Conservation (phyloP, 345 rosid species). For the Melaleuca alternifolia region DNA sequence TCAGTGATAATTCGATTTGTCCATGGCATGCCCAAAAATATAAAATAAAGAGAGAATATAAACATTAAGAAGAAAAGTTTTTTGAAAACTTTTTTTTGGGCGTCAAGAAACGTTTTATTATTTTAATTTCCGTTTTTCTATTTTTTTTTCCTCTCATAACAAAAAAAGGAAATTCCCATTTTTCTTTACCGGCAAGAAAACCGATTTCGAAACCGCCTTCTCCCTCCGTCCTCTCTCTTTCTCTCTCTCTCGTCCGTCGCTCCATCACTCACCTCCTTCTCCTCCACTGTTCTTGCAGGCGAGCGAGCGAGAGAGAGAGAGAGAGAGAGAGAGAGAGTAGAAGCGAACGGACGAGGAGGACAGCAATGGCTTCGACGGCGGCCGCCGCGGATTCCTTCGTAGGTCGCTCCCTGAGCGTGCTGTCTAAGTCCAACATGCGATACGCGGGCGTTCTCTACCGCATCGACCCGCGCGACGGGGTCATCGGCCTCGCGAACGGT, state of each 20-base stretch:
- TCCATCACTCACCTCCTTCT: background rate
- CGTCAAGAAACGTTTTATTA: too few species aligned
- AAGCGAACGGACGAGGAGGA: background rate
- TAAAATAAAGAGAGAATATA: background rate
- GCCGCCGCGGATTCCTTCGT: slow-evolving; percentile 22
- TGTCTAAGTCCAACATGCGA: slow-evolving; percentile 37
- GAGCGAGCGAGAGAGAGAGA: background rate
- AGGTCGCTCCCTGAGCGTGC: slow-evolving; percentile 32
- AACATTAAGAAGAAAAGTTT: background rate
- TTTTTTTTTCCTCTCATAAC: background rate
- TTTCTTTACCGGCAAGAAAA: background rate
- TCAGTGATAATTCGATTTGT: background rate
- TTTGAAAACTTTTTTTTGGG: too few species aligned
- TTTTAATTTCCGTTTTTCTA: background rate
- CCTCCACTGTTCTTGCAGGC: background rate
- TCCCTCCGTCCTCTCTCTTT: background rate
- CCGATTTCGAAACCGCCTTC: background rate
- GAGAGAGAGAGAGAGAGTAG: background rate
- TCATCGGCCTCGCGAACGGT: slow-evolving; percentile 36
- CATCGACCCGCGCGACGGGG: slow-evolving; percentile 31
- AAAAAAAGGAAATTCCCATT: background rate
- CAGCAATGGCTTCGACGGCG: background rate
- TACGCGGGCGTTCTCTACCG: slow-evolving; percentile 38
- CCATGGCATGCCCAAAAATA: background rate
- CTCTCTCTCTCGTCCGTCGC: background rate